A percentile compares a stretch with the other conserved stretches of the same genome.
phyloP scores from a whole-genome alignment of 805 yeast species.

The Kregervanrija pseudodelftensis region DNA sequence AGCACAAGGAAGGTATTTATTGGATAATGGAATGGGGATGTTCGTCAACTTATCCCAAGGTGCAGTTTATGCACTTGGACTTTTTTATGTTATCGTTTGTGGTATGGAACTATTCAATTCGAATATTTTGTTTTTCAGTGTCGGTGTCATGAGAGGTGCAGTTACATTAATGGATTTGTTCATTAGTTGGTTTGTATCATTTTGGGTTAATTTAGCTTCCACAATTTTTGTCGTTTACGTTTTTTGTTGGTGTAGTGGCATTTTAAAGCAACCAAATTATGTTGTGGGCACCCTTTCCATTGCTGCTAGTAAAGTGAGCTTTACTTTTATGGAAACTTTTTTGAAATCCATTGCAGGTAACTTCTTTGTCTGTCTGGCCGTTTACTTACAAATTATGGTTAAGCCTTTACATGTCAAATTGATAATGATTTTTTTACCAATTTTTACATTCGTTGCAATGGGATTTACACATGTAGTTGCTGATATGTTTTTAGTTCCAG shows the following conservation, averaged over 20 bases:
- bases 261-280: constrained; percentile 35
- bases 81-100: constrained; percentile 66
- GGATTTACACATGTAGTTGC: constrained; percentile 81
- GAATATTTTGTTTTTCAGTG: constrained; percentile 63
- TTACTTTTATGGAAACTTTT: constrained; percentile 53
- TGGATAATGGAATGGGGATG: constrained; percentile 40
- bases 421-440: constrained; percentile 55
- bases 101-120: constrained; percentile 76
- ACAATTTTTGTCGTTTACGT: constrained; percentile 61
- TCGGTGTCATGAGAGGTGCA: constrained; percentile 63
- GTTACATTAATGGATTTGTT: constrained; percentile 55
- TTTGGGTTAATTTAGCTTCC: constrained; percentile 58
- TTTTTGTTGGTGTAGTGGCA: constrained; percentile 49
- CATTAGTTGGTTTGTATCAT: constrained; percentile 61
- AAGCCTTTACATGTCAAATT: constrained; percentile 75
- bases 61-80: constrained; percentile 57
- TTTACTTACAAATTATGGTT: constrained; percentile 69
- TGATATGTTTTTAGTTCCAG: constrained; percentile 64
- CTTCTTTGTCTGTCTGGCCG: constrained; percentile 68
- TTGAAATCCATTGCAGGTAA: constrained; percentile 72
- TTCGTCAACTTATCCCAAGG: constrained; percentile 52
- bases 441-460: constrained; percentile 69
- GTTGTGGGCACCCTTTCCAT: constrained; percentile 42
- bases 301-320: constrained; percentile 35
- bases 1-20: constrained; percentile 40